Evolutionary conservation across 2,329 filamentous ascomycete species (phyloP), one percentile per base, ranked within the genome.

Genomic region (Trichoderma koningiopsis): DNA sequence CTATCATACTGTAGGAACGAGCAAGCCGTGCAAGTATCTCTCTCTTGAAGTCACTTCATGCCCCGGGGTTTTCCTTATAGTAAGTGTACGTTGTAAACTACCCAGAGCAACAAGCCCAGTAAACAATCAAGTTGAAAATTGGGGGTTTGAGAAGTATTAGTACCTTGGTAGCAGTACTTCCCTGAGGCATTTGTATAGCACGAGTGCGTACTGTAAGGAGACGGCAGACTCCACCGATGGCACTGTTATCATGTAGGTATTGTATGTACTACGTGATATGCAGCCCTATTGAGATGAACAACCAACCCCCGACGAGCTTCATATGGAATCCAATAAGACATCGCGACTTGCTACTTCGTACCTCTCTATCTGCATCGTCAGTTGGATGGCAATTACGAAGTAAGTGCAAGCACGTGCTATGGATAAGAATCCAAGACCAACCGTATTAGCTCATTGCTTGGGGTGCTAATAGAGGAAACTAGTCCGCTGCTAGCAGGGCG

Each of bases 181-280:
- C 16, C 16, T 43, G 16, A 43, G 16, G 40, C 40, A 19, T 43
- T 43, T n/a, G 40, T 22, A 47, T 19, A 43, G 24, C 10, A 29
- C 19, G 29, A 61, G 11, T n/a, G 40, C 11, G 58, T 35, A 35
- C 33, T 35, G 33, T 37, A 49, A 19, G 10, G 35, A n/a, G 24
- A 43, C 16, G 16, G 16, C 2, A 11, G n/a, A 64, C 49, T 40
- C 35, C 22, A 37, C 61, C 33, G 11, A 29, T 24, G 24, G 33
- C n/a, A 55, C 47, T 37, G 5, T 16, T 16, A 40, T 16, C 22
- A 35, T 27, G 13, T 47, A 43, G 22, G 27, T 57, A 31, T 29
- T 52, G 29, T 53, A 43, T 52, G 29, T 53, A 43, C 33, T 58
- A 47, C 55, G 49, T 58, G 60, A 69, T 64, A 69, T 69, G 67